phyloP scores from a whole-genome alignment of 2,329 filamentous ascomycete species.

The Ambrosiella cleistominuta region DNA sequence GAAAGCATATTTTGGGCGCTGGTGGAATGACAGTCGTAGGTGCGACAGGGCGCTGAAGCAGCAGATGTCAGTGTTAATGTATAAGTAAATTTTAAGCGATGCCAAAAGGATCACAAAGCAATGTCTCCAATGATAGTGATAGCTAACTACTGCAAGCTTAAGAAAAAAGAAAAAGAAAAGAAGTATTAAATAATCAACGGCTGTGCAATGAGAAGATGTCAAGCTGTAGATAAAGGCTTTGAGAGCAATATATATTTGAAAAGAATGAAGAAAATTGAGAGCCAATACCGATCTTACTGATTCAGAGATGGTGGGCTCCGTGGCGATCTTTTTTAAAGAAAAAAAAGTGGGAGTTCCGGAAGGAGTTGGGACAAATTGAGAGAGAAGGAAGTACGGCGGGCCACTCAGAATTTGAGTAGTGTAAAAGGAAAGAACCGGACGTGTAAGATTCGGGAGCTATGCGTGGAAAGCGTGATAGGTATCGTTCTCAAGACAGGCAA shows the following conservation, averaged over 20 bases:
- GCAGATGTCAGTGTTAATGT: background rate
- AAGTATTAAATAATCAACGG: no score
- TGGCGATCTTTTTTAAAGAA: background rate
- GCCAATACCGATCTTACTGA: no score
- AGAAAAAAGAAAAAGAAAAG: no score
- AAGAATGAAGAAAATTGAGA: no score
- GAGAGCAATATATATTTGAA: no score
- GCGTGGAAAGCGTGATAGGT: background rate
- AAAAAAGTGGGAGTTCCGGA: background rate
- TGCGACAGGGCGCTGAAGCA: background rate
- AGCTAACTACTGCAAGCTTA: no score
- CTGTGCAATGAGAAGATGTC: no score
- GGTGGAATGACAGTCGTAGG: background rate
- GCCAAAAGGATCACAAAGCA: background rate
- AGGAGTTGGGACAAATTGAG: background rate
- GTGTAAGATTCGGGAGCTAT: background rate
- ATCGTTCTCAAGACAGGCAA: background rate
- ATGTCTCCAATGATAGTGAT: background rate
- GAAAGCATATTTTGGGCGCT: background rate
- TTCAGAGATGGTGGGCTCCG: background rate
- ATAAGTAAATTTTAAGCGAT: background rate
- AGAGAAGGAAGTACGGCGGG: background rate
- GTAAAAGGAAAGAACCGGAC: background rate
- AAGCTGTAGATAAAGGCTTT: no score
- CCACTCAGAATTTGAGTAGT: background rate